Evolutionary conservation across 805 yeast genomes (phyloP), one percentile per base, ranked within the genome.

Genomic region (Saccharomyces jurei): DNA sequence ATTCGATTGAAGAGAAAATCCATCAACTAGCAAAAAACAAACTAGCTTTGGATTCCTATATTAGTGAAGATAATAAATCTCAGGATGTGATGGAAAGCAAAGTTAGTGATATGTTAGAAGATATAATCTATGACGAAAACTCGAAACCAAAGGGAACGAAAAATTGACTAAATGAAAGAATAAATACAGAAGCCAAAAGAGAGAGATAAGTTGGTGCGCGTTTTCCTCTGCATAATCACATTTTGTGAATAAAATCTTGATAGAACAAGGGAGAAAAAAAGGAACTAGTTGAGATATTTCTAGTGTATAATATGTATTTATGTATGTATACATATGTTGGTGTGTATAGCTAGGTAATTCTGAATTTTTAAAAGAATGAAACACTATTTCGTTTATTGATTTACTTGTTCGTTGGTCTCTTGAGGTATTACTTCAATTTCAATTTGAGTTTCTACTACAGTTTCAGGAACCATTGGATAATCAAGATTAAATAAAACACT

Each of bases 1-100:
- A 82, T 54, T 83, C 96, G 1, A 86, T 94, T 44, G 99, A 94
- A 63, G 97, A 92, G 70, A 89, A 87, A 61, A 91, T 94, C 62
- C 77, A 85, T 56, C 83, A 82, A 62, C 72, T 94, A 64, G 98
- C 97, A 0, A 87, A 87, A 64, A 89, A 92, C 64, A 94, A 94
- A 71, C 77, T 94, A 54, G 96, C 90, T 55, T 77, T 94, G 56
- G 99, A 94, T 71, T 56, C 60, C 9, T 67, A 67, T 46, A 63
- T 70, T 76, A 82, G 72, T 74, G 82, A 73, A 63, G 71, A 69
- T 58, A 70, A 66, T 21, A 65, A 64, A 48, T 76, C 74, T 27
- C 64, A 72, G 31, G 62, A 74, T 61, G 63, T 58, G 13, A 62
- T 76, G 31, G 87, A 83, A 59, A 83, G 77, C 55, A 77, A 78